Evolutionary conservation across 495 filamentous ascomycete genomes (phyloP), one percentile per base, ranked within the genome.

Genomic region (Hypoxylon fuscum): DNA sequence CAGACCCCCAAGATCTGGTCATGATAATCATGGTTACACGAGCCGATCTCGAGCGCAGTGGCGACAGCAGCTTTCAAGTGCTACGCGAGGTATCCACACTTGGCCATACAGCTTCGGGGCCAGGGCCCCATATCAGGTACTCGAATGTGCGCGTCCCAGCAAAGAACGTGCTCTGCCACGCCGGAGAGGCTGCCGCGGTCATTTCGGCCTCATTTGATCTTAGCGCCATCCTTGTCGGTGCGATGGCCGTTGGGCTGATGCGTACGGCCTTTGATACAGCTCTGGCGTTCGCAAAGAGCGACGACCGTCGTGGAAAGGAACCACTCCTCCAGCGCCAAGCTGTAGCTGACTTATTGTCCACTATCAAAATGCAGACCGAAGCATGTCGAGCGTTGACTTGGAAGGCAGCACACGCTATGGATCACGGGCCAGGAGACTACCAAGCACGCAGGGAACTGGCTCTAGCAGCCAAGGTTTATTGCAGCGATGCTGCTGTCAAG

Each of bases 161-260:
- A 0, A 69, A 69, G 40, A 81, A 84, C 57, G 64, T 84, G 12
- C 72, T 85, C 1, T 75, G 70, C 14, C 55, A 58, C 10, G 74
- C 81, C 2, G 81, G 78, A 3, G 66, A 72, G 43, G 81, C 78
- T 2, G 74, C 72, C 0, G 35, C 68, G 8, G 59, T 81, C 9
- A 71, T 78, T 0, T 68, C 71, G 8, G 62, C 47, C 1, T 56
- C 75, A 7, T 85, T 84, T 51, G 79, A 75, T 10, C 56, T 57
- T 6, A 79, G 74, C 31, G 81, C 80, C 3, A 75, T 77, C 5
- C 51, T 84, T 1, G 81, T 83, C 0, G 81, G 81, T 20, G 82
- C 83, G 2, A 84, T 85, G 78, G 71, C 73, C 12, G 77, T 81
- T 2, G 81, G 81, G 0, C 70, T 83, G 18, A 84, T 83, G 82